Evolutionary conservation across 2,329 filamentous ascomycete species (phyloP).

Genomic region (Monilinia fructicola): DNA sequence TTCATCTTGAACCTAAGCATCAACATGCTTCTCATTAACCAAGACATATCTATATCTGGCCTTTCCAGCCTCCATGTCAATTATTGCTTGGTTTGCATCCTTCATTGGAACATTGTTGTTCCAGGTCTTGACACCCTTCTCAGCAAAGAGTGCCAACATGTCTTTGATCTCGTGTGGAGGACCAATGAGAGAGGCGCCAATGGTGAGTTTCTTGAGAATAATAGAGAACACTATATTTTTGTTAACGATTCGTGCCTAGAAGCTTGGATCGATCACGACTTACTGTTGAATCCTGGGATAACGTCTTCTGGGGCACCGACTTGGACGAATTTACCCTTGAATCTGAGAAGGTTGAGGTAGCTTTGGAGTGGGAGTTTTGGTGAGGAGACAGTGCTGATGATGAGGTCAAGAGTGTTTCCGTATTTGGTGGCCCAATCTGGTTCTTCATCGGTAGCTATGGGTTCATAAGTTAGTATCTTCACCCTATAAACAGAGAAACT

Average conservation of each 20-base stretch:
- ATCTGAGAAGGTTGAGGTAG: slow-evolving; percentile 60
- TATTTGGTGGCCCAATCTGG: slow-evolving; percentile 61
- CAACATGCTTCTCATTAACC: slow-evolving; percentile 44
- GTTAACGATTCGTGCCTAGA: background rate
- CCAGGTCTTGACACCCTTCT: slow-evolving; percentile 59
- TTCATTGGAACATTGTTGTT: slow-evolving; percentile 56
- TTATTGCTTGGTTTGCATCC: slow-evolving; percentile 56
- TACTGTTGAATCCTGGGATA: slow-evolving; percentile 51
- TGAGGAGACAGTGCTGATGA: slow-evolving; percentile 57
- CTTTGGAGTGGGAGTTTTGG: slow-evolving; percentile 60
- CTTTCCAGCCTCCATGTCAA: slow-evolving; percentile 58
- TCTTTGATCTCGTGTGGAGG: slow-evolving; percentile 55
- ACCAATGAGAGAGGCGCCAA: slow-evolving; percentile 45
- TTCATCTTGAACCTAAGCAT: background rate
- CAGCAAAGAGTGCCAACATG: slow-evolving; percentile 60
- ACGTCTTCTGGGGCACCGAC: slow-evolving; percentile 64
- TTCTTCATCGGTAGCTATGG: slow-evolving; percentile 47
- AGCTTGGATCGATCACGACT: background rate
- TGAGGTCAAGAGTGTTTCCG: slow-evolving; percentile 54
- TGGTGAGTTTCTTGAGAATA: slow-evolving; percentile 54
- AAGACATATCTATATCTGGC: slow-evolving; percentile 52
- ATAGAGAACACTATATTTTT: slow-evolving; percentile 48
- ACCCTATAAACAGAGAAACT: background rate
- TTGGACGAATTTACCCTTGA: slow-evolving; percentile 62
- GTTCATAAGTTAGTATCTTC: background rate